phyloP scores from a whole-genome alignment of 2,329 filamentous ascomycete species.

The Fusarium pseudonygamai region DNA sequence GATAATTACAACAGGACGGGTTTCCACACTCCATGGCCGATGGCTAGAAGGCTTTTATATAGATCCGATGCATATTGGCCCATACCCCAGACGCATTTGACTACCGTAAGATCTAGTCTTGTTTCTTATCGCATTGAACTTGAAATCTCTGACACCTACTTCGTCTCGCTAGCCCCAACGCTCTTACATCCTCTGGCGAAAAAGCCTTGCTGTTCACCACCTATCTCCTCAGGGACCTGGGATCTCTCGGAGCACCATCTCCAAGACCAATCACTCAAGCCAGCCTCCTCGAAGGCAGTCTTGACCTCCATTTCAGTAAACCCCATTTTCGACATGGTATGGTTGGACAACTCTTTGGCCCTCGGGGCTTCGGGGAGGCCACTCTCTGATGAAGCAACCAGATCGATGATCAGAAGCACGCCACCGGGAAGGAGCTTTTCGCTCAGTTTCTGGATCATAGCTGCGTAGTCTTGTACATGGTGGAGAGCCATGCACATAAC shows the following conservation, averaged over 20 bases:
- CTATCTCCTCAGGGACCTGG: neutral
- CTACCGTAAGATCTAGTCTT: neutral
- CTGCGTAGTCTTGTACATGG: neutral
- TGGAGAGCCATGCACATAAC: neutral
- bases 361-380: neutral
- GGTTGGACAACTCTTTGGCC: neutral
- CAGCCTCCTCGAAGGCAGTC: neutral
- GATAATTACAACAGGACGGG: no score
- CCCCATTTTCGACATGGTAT: neutral
- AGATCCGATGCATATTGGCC: neutral
- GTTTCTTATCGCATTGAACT: rapidly evolving
- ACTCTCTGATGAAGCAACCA: neutral
- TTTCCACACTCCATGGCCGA: neutral
- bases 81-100: rapidly evolving
- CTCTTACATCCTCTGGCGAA: neutral
- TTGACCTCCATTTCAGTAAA: neutral
- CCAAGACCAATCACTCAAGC: neutral
- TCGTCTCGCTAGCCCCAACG: rapidly evolving
- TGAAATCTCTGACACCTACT: neutral
- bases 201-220: neutral
- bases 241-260: neutral
- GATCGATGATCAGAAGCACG: neutral
- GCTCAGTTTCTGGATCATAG: neutral
- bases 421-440: neutral
- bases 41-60: no score